A percentile compares a stretch with the other conserved stretches of the same genome.
phyloP scores from a whole-genome alignment of 2,329 filamentous ascomycete species.

The Diaporthe sp. region DNA sequence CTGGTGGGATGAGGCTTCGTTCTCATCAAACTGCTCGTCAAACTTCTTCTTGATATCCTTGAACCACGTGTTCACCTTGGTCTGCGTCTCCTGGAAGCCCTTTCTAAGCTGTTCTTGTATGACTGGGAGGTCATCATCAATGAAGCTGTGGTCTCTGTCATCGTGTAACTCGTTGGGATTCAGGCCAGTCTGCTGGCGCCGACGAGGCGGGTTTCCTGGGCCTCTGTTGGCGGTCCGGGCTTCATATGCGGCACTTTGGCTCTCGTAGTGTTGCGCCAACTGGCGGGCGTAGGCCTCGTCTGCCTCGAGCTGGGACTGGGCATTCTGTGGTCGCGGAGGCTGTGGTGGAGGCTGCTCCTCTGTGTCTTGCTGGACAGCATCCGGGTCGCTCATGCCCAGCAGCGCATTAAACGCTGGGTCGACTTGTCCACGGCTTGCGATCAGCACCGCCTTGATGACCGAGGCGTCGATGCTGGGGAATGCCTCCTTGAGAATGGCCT shows the following conservation, averaged over 20 bases:
- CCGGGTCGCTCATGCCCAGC: slow-evolving; percentile 85
- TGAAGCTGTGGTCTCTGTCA: slow-evolving; percentile 87
- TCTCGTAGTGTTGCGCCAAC: slow-evolving; percentile 90
- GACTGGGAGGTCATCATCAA: slow-evolving; percentile 94
- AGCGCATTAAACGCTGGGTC: slow-evolving; percentile 97
- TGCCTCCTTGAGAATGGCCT: slow-evolving; percentile 90
- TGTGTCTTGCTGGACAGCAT: slow-evolving; percentile 69
- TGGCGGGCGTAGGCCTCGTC: slow-evolving; percentile 94
- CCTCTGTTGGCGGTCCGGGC: slow-evolving; percentile 63
- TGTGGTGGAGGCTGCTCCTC: slow-evolving; percentile 77
- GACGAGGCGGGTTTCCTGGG: slow-evolving; percentile 49
- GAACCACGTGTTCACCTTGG: slow-evolving; percentile 93
- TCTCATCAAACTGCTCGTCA: slow-evolving; percentile 86
- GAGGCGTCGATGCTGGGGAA: slow-evolving; percentile 86
- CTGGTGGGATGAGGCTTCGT: slow-evolving; percentile 63
- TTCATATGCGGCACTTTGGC: slow-evolving; percentile 66
- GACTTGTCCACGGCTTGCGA: slow-evolving; percentile 86
- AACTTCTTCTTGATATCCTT: slow-evolving; percentile 91
- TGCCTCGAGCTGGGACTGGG: slow-evolving; percentile 85
- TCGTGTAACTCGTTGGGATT: slow-evolving; percentile 70
- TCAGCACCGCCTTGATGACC: slow-evolving; percentile 89
- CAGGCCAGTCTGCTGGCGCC: slow-evolving; percentile 62
- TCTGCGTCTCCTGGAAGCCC: slow-evolving; percentile 94
- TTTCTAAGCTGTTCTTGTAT: slow-evolving; percentile 95
- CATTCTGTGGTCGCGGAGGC: slow-evolving; percentile 59